Base-by-base conservation (phyloP, 495 filamentous ascomycete species). In the Copromyces sp. region DNA sequence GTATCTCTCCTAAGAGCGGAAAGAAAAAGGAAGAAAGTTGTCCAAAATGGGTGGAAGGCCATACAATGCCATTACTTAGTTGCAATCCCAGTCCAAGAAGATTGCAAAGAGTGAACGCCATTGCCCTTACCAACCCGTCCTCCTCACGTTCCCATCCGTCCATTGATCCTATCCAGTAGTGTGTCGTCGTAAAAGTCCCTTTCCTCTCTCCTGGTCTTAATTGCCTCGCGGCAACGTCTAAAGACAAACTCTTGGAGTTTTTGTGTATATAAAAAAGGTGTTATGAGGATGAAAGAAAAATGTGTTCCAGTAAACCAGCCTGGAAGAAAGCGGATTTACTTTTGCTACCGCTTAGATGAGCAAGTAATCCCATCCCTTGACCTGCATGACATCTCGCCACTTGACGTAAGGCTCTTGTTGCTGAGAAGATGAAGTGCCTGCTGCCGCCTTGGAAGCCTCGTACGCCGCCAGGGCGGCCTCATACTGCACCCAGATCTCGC, bases 331-430 rank as follows among this genome's bases (percentile, higher is more conserved):
- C 75, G 68, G 68, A 61, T 70, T 75, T 69, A 11, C 7, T 12
- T 32, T 29, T 68, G 69, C 38, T 20, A 5, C 61, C 24, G 37
- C 75, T 84, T 86, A 97, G 79, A 98, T 94, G 81, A 99, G 87
- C 78, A 99, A 84, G 85, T 92, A 95, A 79, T 95, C 92, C 94
- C 93, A 97, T 76, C 89, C 89, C 82, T 95, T 95, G 80, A 90
- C 90, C 83, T 87, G 87, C 95, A 98, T 98, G 74, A 95, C 86
- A 82, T 98, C 94, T 82, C 95, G 87, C 95, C 95, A 99, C 87
- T 93, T 93, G 78, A 95, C 88, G 83, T 89, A 88, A 80, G 74
- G 70, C 45, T 69, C 71, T 61, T 85, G 87, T 76, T 81, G 84
- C 76, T 81, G 81, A 68, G 39, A 39, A 39, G 45, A 44, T 20